phyloP scores from a whole-genome alignment of 73 alveolate species.

The Tetrahymena thermophila region DNA sequence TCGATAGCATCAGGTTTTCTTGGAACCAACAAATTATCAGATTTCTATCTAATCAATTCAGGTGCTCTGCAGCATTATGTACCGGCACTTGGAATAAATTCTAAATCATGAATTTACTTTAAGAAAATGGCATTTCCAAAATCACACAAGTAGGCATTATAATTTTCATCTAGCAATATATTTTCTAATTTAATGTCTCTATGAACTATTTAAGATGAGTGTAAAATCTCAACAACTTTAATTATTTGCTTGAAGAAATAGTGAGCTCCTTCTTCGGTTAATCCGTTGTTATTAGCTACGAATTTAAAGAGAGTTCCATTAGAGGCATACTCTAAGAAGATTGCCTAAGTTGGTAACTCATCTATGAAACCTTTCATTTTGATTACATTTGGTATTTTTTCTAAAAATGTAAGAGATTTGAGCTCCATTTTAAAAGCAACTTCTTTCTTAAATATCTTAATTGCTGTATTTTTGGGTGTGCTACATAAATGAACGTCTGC shows the following conservation, averaged over 20 bases:
- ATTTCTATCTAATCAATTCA: background rate
- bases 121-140: background rate
- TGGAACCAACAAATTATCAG: background rate
- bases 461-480: background rate
- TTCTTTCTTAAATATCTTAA: background rate
- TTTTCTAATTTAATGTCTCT: constrained; percentile 88
- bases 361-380: background rate
- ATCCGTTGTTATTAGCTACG: constrained; percentile 4
- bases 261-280: constrained; percentile 63
- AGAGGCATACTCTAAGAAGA: background rate
- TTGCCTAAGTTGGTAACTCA: background rate
- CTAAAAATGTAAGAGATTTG: background rate
- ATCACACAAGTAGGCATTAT: background rate
- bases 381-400: background rate
- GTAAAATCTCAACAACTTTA: constrained; percentile 66
- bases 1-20: background rate
- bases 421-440: background rate
- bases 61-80: background rate
- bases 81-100: background rate
- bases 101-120: background rate
- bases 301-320: background rate
- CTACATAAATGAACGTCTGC: background rate
- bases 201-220: constrained; percentile 65
- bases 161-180: constrained; percentile 52
- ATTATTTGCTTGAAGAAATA: constrained; percentile 62